phyloP scores from a whole-genome alignment of 78 protist genomes.

The Tieghemostelium lacteum region DNA sequence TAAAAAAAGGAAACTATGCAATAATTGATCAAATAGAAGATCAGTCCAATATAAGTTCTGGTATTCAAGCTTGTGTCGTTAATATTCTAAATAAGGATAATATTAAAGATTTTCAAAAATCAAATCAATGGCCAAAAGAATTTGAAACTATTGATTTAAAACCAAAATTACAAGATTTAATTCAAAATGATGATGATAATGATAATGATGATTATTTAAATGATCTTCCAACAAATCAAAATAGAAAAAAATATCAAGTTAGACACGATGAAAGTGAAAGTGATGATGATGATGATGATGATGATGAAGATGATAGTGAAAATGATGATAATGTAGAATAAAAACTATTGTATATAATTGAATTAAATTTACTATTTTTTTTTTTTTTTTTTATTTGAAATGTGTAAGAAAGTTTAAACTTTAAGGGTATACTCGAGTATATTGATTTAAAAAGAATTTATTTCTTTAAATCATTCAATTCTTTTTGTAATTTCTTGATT shows the following conservation, averaged over 20 bases:
- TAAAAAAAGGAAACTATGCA: conserved; percentile 68
- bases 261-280: not conserved
- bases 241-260: not conserved
- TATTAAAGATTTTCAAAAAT: conserved; percentile 39
- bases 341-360: not conserved
- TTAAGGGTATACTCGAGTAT: not conserved
- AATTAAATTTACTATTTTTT: not conserved
- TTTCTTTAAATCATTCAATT: conserved; percentile 18
- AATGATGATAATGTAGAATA: conserved; percentile 1
- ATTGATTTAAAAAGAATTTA: not conserved
- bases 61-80: conserved; percentile 20
- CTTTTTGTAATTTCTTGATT: conserved; percentile 21
- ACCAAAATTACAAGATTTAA: not conserved
- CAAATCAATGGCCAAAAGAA: conserved; percentile 70
- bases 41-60: not conserved
- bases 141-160: conserved; percentile 24
- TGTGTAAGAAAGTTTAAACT: not conserved
- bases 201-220: conserved; percentile 44
- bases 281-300: not conserved
- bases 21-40: conserved; percentile 51
- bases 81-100: conserved; percentile 33
- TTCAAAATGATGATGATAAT: conserved; percentile 2
- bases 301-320: conserved; percentile 1
- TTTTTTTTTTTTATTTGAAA: not conserved
- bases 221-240: conserved; percentile 9